A percentile compares a stretch with the other conserved stretches of the same genome.
Conservation (phyloP, 192 early-diverging fungal genomes). For the Backusella luteola region DNA sequence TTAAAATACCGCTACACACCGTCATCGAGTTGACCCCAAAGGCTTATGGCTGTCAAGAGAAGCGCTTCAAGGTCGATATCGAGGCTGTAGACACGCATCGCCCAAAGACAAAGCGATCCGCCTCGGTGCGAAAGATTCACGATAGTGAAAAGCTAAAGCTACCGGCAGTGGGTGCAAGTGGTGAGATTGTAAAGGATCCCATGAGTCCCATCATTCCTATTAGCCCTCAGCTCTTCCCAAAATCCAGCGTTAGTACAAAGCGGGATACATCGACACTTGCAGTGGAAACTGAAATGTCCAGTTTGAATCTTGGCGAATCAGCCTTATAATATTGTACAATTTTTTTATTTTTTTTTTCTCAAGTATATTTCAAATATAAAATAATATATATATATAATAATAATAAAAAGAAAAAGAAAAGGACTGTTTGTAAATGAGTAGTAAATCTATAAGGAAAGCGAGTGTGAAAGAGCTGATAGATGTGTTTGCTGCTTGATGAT, state of each 20-base stretch:
- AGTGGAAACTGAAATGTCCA: not conserved
- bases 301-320: not conserved
- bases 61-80: conserved; percentile 92
- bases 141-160: not conserved
- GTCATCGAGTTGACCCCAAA: conserved; percentile 96
- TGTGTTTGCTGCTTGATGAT: not conserved
- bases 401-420: not conserved
- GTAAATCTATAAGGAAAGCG: not conserved
- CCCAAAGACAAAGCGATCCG: conserved; percentile 51
- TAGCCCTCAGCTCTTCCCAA: conserved; percentile 12
- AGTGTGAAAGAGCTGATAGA: not conserved
- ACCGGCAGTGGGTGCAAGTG: conserved; percentile 21
- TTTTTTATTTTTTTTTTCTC: no score
- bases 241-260: not conserved
- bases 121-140: not conserved
- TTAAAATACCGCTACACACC: conserved; percentile 98
- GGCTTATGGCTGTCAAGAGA: conserved; percentile 94
- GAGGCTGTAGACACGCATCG: conserved; percentile 98
- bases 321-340: not conserved
- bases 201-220: conserved; percentile 28
- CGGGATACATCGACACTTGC: not conserved
- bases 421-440: not conserved
- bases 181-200: conserved; percentile 33
- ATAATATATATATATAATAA: not conserved
- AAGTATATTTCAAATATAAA: not conserved